These are phyloP conservation scores for Casaregolazyma suthepensis DNA, from an alignment of 1,139 yeast genomes.

Conservation along the genomic window DNA sequence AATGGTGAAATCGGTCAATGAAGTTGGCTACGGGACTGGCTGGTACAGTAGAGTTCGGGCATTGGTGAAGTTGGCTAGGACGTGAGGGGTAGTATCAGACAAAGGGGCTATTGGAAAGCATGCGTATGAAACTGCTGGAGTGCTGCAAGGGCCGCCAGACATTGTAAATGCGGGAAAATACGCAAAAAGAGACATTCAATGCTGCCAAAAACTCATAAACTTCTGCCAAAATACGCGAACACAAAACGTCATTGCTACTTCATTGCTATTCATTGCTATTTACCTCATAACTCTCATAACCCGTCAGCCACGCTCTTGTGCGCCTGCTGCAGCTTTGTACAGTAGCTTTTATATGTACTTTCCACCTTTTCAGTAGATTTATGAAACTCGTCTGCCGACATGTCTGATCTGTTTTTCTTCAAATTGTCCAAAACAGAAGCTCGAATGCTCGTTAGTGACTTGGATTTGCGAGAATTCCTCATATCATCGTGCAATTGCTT, in stretches of 20 bases:
- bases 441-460: slow-evolving; percentile 59
- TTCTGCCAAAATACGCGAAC: no score
- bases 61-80: slow-evolving; percentile 41
- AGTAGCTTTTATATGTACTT: slow-evolving; percentile 56
- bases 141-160: no score
- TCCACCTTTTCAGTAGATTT: slow-evolving; percentile 61
- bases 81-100: slow-evolving; percentile 1
- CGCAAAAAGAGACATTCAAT: no score
- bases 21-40: slow-evolving; percentile 75
- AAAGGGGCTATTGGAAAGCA: background rate
- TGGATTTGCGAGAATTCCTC: slow-evolving; percentile 46
- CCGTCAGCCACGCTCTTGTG: slow-evolving; percentile 41
- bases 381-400: slow-evolving; percentile 65
- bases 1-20: slow-evolving; percentile 72
- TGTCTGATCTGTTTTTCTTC: slow-evolving; percentile 50
- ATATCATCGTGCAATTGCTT: slow-evolving; percentile 51
- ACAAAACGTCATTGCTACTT: no score
- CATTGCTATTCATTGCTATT: no score
- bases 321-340: slow-evolving; percentile 50
- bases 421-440: slow-evolving; percentile 53
- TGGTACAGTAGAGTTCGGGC: slow-evolving; percentile 61
- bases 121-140: no score
- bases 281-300: no score
- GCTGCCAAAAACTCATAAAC: no score
- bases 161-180: no score